Conservation (phyloP, 2,329 filamentous ascomycete species). For the Fusarium fracticaudum region DNA sequence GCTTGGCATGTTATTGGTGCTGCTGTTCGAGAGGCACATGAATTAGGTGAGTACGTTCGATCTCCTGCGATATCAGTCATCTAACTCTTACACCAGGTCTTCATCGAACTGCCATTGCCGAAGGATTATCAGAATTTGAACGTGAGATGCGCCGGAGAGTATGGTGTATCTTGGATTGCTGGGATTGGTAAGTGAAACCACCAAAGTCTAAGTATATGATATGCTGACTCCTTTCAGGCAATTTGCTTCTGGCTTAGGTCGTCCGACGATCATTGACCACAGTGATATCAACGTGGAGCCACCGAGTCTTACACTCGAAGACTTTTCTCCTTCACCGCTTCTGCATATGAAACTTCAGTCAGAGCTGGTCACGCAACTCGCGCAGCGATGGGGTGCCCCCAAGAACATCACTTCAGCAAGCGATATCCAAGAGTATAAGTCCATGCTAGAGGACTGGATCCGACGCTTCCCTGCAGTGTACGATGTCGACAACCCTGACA, state of each 20-base stretch:
- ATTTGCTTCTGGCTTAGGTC: constrained; percentile 46
- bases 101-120: constrained; percentile 41
- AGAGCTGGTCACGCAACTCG: constrained; percentile 44
- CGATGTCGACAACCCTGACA: constrained; percentile 51
- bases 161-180: constrained; percentile 49
- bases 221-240: constrained; percentile 42
- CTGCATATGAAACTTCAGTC: constrained; percentile 50
- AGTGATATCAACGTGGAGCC: constrained; percentile 45
- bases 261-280: constrained; percentile 49
- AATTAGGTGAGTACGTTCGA: constrained; percentile 37
- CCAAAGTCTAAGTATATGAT: too few species aligned
- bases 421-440: constrained; percentile 46
- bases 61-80: too few species aligned
- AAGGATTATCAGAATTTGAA: constrained; percentile 46
- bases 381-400: constrained; percentile 41
- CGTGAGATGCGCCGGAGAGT: constrained; percentile 48
- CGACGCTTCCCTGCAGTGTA: constrained; percentile 53
- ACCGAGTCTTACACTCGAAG: constrained; percentile 48
- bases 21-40: constrained; percentile 48
- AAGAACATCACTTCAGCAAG: constrained; percentile 41
- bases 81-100: constrained; percentile 37
- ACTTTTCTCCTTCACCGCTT: constrained; percentile 46
- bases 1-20: constrained; percentile 48
- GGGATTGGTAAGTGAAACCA: constrained; percentile 47
- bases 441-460: constrained; percentile 53